Conservation (phyloP, 1,139 yeast genomes). For the Suhomyces guaymorum region DNA sequence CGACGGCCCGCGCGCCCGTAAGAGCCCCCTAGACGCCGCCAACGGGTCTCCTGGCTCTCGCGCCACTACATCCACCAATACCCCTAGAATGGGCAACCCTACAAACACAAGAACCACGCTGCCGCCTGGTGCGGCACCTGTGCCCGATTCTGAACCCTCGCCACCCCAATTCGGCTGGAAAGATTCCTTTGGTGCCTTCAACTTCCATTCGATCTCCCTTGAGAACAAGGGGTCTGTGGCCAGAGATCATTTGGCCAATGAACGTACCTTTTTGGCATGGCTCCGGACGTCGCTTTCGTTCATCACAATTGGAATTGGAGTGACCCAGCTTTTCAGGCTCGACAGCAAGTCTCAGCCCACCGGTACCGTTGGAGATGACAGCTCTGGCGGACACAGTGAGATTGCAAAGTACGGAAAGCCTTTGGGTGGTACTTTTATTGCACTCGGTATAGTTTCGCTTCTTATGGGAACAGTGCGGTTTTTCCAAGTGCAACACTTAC, state of each 20-base stretch:
- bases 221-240: constrained; percentile 51
- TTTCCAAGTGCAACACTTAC: constrained; percentile 43
- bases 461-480: constrained; percentile 35
- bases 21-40: too few relatives aligned
- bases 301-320: constrained; percentile 45
- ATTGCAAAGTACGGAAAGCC: constrained; percentile 36
- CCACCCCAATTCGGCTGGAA: constrained; percentile 3
- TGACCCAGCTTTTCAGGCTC: constrained; percentile 43
- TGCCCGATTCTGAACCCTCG: not conserved
- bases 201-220: constrained; percentile 18
- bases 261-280: constrained; percentile 78
- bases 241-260: constrained; percentile 68
- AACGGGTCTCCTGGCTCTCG: not conserved
- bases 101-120: too few relatives aligned
- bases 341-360: constrained; percentile 26
- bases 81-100: too few relatives aligned
- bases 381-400: constrained; percentile 3
- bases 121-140: too few relatives aligned
- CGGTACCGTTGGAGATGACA: constrained; percentile 17
- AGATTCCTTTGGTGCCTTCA: constrained; percentile 7
- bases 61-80: too few relatives aligned
- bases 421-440: constrained; percentile 37
- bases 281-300: constrained; percentile 56
- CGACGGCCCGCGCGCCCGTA: constrained; percentile 1
- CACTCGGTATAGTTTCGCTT: constrained; percentile 38